These are phyloP conservation scores for Capsicum rhomboideum DNA, from an alignment of 257 asterid species.

Conservation along the genomic window DNA sequence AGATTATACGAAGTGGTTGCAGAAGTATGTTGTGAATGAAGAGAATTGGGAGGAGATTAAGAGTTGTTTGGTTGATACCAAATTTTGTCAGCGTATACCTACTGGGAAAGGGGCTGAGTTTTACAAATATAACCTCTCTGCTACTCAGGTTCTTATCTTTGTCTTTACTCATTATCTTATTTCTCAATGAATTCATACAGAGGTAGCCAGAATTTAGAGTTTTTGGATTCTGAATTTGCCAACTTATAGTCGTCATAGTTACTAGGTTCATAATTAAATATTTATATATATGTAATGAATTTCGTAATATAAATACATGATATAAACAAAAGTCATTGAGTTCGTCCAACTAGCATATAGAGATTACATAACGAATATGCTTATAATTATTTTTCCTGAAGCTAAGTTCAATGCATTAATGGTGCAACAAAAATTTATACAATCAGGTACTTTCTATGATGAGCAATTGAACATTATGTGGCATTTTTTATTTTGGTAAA, in stretches of 20 bases:
- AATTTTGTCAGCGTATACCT: conserved; percentile 20
- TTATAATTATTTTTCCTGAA: not conserved
- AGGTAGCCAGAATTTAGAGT: no score
- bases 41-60: conserved; percentile 51
- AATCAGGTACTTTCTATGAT: not conserved
- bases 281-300: not conserved
- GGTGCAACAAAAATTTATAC: not conserved
- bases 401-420: not conserved
- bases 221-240: not conserved
- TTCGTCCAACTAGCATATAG: no score
- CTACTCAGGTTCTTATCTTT: conserved; percentile 30
- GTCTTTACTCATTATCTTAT: not conserved
- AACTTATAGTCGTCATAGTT: not conserved
- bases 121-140: conserved; percentile 16
- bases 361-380: not conserved
- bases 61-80: conserved; percentile 45
- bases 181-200: not conserved
- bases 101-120: not conserved
- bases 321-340: not conserved
- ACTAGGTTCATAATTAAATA: no score
- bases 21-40: conserved; percentile 38
- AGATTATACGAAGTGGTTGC: conserved; percentile 53
- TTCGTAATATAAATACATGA: not conserved
- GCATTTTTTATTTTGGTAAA: not conserved
- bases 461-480: not conserved